A percentile compares a stretch with the other conserved stretches of the same genome.
These are phyloP conservation scores for Xylaria nigripes DNA, from an alignment of 495 filamentous ascomycete species.

Conservation along the genomic window DNA sequence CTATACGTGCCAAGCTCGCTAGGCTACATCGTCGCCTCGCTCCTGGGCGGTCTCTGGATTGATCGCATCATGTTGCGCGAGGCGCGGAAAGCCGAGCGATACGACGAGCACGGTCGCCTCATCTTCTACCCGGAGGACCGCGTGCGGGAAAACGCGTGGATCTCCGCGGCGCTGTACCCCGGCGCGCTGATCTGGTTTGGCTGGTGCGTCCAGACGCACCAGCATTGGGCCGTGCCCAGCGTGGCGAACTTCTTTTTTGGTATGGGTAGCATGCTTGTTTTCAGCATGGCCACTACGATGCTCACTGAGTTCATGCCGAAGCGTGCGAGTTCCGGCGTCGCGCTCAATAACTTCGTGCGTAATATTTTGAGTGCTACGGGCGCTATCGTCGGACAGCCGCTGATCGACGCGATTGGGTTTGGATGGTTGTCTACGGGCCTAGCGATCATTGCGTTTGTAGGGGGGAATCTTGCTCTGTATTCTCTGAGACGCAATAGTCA, in stretches of 20 bases:
- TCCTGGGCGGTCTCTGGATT: constrained; percentile 78
- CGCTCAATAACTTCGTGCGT: constrained; percentile 76
- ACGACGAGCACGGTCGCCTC: constrained; percentile 60
- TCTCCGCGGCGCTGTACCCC: constrained; percentile 70
- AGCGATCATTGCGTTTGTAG: constrained; percentile 52
- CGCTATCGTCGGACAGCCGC: constrained; percentile 61
- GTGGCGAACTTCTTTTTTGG: constrained; percentile 88
- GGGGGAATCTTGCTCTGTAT: constrained; percentile 49
- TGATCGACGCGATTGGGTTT: constrained; percentile 75
- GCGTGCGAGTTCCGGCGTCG: constrained; percentile 65
- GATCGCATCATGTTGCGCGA: constrained; percentile 84
- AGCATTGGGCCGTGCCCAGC: constrained; percentile 42
- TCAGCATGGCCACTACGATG: constrained; percentile 71
- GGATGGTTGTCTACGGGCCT: constrained; percentile 86
- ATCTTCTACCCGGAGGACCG: constrained; percentile 78
- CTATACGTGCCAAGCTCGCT: constrained; percentile 74
- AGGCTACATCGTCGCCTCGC: constrained; percentile 66
- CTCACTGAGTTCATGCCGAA: constrained; percentile 85
- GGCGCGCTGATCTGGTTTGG: constrained; percentile 58
- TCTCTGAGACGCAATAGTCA: constrained; percentile 57
- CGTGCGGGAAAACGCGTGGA: constrained; percentile 82
- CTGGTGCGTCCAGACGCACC: constrained; percentile 35
- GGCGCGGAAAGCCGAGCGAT: constrained; percentile 61
- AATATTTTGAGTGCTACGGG: constrained; percentile 83
- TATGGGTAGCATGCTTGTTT: constrained; percentile 81